Evolutionary conservation across 306 rosid genomes (phyloP).

Genomic region (Ziziphus jujuba): DNA sequence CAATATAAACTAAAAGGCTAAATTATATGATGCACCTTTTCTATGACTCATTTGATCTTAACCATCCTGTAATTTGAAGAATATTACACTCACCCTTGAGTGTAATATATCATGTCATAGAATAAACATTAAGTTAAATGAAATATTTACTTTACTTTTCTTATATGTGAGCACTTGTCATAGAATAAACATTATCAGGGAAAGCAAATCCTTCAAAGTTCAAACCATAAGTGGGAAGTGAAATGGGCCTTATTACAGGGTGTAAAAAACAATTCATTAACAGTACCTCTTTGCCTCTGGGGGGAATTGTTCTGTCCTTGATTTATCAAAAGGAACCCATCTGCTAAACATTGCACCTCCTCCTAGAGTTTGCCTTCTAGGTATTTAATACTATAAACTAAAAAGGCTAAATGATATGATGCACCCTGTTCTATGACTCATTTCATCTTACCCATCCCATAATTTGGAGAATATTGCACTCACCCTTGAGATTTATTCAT

Average conservation of each 20-base stretch:
- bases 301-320: constrained; percentile 46
- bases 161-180: neutral
- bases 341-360: constrained; percentile 92
- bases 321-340: constrained; percentile 78
- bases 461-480: no score
- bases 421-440: no score
- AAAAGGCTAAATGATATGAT: no score
- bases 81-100: neutral
- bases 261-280: neutral
- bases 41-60: no score
- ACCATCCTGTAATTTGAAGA: no score
- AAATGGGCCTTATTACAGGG: neutral
- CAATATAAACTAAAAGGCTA: no score
- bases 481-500: neutral
- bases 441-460: no score
- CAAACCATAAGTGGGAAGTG: no score
- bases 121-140: neutral
- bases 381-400: no score
- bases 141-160: neutral
- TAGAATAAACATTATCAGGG: neutral
- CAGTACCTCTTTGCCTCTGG: constrained; percentile 71
- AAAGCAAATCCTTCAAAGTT: no score
- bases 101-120: no score
- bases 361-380: constrained; percentile 77
- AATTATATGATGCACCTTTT: no score